These are phyloP conservation scores for Pseudotsuga menziesii DNA, from an alignment of 75 land plant species.

Conservation along the genomic window DNA sequence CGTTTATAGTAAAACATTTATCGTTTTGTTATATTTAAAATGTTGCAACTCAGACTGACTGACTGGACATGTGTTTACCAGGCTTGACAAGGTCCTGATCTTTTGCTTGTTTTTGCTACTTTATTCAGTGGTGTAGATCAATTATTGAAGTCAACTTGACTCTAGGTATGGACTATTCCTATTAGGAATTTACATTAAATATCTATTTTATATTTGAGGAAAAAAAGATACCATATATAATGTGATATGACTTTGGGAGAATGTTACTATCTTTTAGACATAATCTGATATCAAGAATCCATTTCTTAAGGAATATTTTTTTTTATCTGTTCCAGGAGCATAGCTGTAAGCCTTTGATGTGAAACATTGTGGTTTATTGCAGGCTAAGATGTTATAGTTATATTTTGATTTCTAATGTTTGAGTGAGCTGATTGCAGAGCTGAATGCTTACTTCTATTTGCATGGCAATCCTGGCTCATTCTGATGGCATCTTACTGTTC, in stretches of 20 bases:
- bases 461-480: not conserved
- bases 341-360: not conserved
- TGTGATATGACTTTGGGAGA: not conserved
- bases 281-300: not conserved
- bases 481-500: not conserved
- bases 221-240: not conserved
- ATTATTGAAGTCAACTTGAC: not conserved
- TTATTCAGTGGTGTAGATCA: slow-evolving; percentile 5
- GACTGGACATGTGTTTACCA: not conserved
- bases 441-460: not conserved
- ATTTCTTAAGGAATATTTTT: not conserved
- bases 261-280: not conserved
- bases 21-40: not conserved
- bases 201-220: not conserved
- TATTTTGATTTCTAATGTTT: no score
- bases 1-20: not conserved
- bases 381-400: not conserved
- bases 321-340: not conserved
- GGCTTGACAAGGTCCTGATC: slow-evolving; percentile 4
- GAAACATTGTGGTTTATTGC: not conserved
- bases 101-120: not conserved
- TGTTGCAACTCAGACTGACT: slow-evolving; percentile 2
- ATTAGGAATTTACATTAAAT: not conserved
- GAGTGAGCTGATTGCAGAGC: no score
- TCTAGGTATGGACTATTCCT: slow-evolving; percentile 6